These are phyloP conservation scores for Lactarius sp. DNA, from an alignment of 768 basidiomycete genomes.

Conservation along the genomic window DNA sequence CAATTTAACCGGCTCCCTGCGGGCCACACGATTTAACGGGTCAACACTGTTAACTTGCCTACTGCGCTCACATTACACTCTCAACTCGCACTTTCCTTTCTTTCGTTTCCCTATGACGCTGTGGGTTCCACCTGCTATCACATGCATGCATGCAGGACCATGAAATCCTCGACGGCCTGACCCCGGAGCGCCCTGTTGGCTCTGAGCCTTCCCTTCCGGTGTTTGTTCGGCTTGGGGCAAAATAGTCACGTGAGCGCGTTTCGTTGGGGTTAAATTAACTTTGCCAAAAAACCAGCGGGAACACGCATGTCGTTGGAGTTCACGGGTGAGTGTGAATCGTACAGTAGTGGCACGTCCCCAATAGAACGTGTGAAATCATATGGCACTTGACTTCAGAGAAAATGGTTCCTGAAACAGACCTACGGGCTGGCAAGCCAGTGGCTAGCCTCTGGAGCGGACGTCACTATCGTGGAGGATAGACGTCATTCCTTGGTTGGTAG, in stretches of 20 bases:
- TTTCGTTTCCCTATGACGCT: background rate
- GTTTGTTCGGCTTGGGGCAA: constrained; percentile 12
- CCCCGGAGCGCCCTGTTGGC: background rate
- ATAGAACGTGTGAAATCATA: too few species aligned
- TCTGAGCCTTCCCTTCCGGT: background rate
- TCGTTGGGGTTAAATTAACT: constrained; percentile 18
- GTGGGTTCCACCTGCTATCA: background rate
- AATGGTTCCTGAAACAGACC: too few species aligned
- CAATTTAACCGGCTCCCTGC: too few species aligned
- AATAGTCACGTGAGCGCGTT: constrained; percentile 23
- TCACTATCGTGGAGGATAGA: too few species aligned
- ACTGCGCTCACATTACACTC: background rate
- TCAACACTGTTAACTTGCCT: background rate
- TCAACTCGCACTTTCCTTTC: background rate
- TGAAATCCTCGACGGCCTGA: background rate
- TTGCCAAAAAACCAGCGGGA: background rate
- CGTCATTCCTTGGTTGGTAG: too few species aligned
- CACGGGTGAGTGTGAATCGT: too few species aligned
- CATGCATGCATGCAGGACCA: background rate
- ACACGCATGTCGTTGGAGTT: too few species aligned
- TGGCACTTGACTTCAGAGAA: too few species aligned
- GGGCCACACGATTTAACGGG: background rate
- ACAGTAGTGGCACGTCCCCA: too few species aligned
- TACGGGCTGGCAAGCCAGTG: too few species aligned
- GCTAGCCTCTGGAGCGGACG: too few species aligned